Percentiles rank a stretch among this genome's conserved stretches.
phyloP scores from a whole-genome alignment of 495 filamentous ascomycete species.

The Aspergillus incahuasiensis region DNA sequence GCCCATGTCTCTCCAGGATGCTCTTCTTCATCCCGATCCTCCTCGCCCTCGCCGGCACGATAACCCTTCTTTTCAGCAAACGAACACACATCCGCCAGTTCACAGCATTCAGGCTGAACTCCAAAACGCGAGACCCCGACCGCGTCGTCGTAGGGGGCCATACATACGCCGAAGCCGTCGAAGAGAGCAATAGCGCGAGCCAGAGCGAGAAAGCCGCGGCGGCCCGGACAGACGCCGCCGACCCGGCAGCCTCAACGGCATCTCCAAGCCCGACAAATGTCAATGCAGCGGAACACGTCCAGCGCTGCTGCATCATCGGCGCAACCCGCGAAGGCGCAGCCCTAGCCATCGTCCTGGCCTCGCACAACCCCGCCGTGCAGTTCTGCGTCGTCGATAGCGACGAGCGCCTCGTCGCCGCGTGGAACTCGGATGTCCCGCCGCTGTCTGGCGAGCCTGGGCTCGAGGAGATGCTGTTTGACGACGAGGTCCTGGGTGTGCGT shows the following conservation, averaged over 20 bases:
- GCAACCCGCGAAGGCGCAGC: slow-evolving; percentile 49
- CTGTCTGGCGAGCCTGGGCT: slow-evolving; percentile 51
- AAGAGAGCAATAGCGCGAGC: neutral
- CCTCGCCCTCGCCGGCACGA: slow-evolving; percentile 16
- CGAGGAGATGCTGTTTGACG: slow-evolving; percentile 38
- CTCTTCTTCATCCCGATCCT: slow-evolving; percentile 18
- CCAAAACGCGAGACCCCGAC: neutral
- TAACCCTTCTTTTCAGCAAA: slow-evolving; percentile 12
- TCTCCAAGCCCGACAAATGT: too few species aligned
- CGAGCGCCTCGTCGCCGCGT: slow-evolving; percentile 56
- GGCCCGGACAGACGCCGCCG: too few species aligned
- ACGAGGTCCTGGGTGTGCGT: neutral
- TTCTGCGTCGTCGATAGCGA: slow-evolving; percentile 72
- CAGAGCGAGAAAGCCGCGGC: too few species aligned
- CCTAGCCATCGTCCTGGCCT: slow-evolving; percentile 68
- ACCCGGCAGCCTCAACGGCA: neutral
- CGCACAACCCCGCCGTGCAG: slow-evolving; percentile 59
- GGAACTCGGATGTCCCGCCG: slow-evolving; percentile 69
- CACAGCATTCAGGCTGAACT: neutral
- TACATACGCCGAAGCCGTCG: slow-evolving; percentile 19
- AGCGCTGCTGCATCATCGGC: slow-evolving; percentile 19
- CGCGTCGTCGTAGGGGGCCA: slow-evolving; percentile 21
- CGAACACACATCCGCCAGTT: slow-evolving; percentile 8
- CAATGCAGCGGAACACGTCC: slow-evolving; percentile 14
- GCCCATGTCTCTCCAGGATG: neutral